Evolutionary conservation across 2,329 filamentous ascomycete genomes (phyloP), one percentile per base, ranked within the genome.

Genomic region (Aureobasidium sp.): DNA sequence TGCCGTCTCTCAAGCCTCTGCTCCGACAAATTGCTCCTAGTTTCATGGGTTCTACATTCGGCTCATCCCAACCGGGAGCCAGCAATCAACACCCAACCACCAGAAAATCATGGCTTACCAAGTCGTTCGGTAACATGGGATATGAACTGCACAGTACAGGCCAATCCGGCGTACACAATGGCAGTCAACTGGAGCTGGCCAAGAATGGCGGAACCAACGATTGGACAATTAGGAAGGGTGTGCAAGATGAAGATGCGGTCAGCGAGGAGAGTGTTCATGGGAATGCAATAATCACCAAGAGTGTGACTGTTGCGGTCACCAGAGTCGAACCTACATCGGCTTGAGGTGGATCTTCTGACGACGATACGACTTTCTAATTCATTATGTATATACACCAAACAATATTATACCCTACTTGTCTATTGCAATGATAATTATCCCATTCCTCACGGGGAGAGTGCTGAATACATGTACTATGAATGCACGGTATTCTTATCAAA

Each of bases 1-100:
- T 44, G 2, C 57, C 57, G 13, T 41, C 47, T 42, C 34, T 60
- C 45, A 60, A 60, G n/a, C 57, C 57, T 41, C 57, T 60, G 34
- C 47, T 60, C 27, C 21, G 57, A 42, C 41, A 60, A 16, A 37
- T 60, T 10, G 57, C 57, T 32, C 57, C 45, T 29, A 37, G 34
- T 2, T 52, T 60, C 29, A 50, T 60, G 57, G 57, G 47, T 5
- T 60, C 57, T 10, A 50, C 57, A 21, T 60, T 50, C 27, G 57
- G 45, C 21, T 42, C 57, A 9, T 60, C 57, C 34, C 16, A 16
- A 36, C 45, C 57, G 27, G 57, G 34, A n/a, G 32, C 36, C 9
- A 59, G 55, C 11, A 30, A 25, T 5, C 45, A 60, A 42, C 44
- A 50, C 11, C 21, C 11, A 2, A 59, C 27, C 16, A 42, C 34